Evolutionary conservation across 2,329 filamentous ascomycete species (phyloP).

Genomic region (Simplicillium aogashimaense): DNA sequence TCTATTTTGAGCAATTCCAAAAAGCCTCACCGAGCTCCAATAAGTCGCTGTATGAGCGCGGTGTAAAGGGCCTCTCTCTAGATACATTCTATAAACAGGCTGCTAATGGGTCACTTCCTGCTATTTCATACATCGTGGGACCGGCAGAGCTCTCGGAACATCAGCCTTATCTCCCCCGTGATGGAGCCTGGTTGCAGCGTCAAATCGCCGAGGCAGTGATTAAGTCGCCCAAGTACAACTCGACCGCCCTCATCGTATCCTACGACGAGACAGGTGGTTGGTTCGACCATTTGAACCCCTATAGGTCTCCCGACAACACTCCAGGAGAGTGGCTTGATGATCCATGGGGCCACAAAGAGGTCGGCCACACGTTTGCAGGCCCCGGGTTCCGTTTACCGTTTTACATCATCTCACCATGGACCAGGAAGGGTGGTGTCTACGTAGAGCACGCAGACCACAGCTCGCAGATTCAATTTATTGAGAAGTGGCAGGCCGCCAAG

Average conservation of each 20-base stretch:
- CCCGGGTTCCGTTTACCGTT: slow-evolving; percentile 39
- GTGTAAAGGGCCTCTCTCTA: slow-evolving; percentile 35
- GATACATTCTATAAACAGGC: slow-evolving; percentile 39
- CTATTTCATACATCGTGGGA: slow-evolving; percentile 40
- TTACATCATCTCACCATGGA: slow-evolving; percentile 46
- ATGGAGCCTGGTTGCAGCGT: slow-evolving; percentile 45
- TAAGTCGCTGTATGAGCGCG: slow-evolving; percentile 33
- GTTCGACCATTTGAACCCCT: slow-evolving; percentile 42
- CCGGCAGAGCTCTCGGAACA: slow-evolving; percentile 42
- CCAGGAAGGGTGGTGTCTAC: slow-evolving; percentile 40
- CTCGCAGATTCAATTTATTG: slow-evolving; percentile 44
- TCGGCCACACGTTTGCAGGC: slow-evolving; percentile 18
- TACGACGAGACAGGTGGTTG: slow-evolving; percentile 40
- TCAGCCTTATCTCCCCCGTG: slow-evolving; percentile 39
- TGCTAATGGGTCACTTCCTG: slow-evolving; percentile 38
- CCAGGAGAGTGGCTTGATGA: slow-evolving; percentile 41
- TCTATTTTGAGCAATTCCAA: slow-evolving; percentile 43
- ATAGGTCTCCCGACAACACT: slow-evolving; percentile 35
- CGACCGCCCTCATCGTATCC: slow-evolving; percentile 36
- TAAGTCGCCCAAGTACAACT: slow-evolving; percentile 35
- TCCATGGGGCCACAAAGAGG: slow-evolving; percentile 27
- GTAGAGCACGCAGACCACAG: slow-evolving; percentile 45
- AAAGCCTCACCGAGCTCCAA: slow-evolving; percentile 30
- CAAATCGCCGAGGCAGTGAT: slow-evolving; percentile 40
- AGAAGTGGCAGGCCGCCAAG: slow-evolving; percentile 31